Evolutionary conservation across 352 stramenopile species (phyloP), one percentile per base, ranked within the genome.

Genomic region (Globisporangium takayamanum): DNA sequence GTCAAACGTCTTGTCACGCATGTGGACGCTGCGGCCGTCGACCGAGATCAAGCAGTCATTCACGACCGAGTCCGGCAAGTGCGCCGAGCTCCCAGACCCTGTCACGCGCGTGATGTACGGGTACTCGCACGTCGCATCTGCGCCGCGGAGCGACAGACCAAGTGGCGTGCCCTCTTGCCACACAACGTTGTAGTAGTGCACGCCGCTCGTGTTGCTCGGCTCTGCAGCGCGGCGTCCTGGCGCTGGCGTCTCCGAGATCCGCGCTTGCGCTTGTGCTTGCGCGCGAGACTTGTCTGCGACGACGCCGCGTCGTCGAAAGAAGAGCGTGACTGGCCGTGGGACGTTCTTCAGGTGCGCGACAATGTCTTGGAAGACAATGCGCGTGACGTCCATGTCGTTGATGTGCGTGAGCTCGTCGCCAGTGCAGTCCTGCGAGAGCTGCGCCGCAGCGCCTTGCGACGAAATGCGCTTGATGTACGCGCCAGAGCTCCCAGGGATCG

Each of bases 21-120:
- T 63, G 50, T 94, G 84, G 28, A 92, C 82, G 41, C 82, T 92
- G 15, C 78, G 78, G n/a, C 82, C 82, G 42, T 92, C 80, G 30
- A 94, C 76, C 16, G 81, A 91, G 10, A 92, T 84, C 26, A 94
- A 64, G 25, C 69, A 76, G 62, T 94, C 84, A 44, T 88, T 87
- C 48, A 89, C 61, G 46, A 89, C 83, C 39, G 80, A 78, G 55
- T 80, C 76, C 6, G 84, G 84, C 53, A 94, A 68, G 62, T 94
- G 82, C 2, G 84, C 84, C 22, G 84, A 80, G 62, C 82, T 91
- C 55, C 84, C 84, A 14, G 79, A 79, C n/a, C 84, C 84, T 8
- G 84, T 92, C 26, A 94, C 84, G 28, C 84, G 84, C 33, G 82
- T 94, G 52, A 94, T 94, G 66, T 91, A 94, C 49, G 84, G 84